Conservation (phyloP, 2,329 filamentous ascomycete species). For the Phoma sp. region DNA sequence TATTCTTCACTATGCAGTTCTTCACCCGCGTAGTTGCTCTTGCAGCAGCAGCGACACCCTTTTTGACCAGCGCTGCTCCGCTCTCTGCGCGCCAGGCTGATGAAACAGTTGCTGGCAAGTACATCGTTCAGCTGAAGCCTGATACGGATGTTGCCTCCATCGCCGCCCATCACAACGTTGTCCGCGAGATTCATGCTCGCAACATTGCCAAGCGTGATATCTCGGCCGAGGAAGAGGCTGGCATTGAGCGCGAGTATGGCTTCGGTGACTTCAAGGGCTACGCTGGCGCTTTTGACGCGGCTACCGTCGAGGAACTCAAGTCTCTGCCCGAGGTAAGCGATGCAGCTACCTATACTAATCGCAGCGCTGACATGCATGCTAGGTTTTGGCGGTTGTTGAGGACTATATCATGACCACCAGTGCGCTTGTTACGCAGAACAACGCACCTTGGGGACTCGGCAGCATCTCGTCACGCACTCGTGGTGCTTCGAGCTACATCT, state of each 20-base stretch:
- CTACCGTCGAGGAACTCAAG: constrained; percentile 39
- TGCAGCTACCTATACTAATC: too few relatives aligned
- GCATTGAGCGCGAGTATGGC: constrained; percentile 38
- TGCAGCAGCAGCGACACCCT: constrained; percentile 30
- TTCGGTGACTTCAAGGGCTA: constrained; percentile 44
- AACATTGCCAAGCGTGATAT: constrained; percentile 33
- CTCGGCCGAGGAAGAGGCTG: constrained; percentile 14
- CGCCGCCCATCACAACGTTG: constrained; percentile 32
- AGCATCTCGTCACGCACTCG: constrained; percentile 35
- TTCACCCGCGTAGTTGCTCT: constrained; percentile 34
- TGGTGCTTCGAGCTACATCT: constrained; percentile 33
- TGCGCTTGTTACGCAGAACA: constrained; percentile 28
- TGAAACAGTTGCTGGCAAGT: constrained; percentile 41
- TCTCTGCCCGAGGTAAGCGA: constrained; percentile 33
- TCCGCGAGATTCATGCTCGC: constrained; percentile 39
- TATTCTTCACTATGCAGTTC: constrained; percentile 33
- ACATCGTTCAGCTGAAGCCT: constrained; percentile 53
- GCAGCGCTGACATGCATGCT: neutral
- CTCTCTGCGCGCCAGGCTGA: constrained; percentile 32
- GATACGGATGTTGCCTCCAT: constrained; percentile 35
- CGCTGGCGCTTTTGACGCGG: constrained; percentile 38
- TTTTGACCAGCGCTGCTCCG: constrained; percentile 33
- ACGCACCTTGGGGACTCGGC: constrained; percentile 37
- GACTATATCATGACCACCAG: constrained; percentile 37
- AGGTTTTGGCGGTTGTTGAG: constrained; percentile 36